Percentiles rank a stretch among this genome's conserved stretches.
Evolutionary conservation across 768 basidiomycete genomes (phyloP).

Genomic region (Suillus variegatus): DNA sequence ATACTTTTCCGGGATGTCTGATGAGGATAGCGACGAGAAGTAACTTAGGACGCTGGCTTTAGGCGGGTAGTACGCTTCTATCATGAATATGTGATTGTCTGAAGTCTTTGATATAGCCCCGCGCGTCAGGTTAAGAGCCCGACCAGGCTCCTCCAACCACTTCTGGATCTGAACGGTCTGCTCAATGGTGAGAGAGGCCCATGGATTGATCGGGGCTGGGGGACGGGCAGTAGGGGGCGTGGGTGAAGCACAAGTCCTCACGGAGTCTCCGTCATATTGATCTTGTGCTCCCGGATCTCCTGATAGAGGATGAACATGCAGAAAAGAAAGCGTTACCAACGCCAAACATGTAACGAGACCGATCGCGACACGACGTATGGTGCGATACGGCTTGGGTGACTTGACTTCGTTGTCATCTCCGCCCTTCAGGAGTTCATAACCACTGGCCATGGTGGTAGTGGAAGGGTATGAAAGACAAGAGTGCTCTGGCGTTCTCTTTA

Average conservation of each 20-base stretch:
- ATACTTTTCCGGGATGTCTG: constrained; percentile 36
- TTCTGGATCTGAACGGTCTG: constrained; percentile 45
- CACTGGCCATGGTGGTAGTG: constrained; percentile 19
- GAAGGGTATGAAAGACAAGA: neutral
- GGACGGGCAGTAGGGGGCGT: constrained; percentile 36
- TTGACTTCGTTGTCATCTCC: neutral
- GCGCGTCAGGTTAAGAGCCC: constrained; percentile 50
- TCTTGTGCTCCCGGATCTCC: neutral
- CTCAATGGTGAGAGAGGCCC: constrained; percentile 48
- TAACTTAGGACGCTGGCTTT: constrained; percentile 51
- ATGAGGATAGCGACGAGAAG: constrained; percentile 35
- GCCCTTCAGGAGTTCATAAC: constrained; percentile 21
- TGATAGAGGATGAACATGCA: constrained; percentile 10
- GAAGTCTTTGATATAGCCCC: constrained; percentile 32
- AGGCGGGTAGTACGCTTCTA: constrained; percentile 51
- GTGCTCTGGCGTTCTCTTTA: neutral
- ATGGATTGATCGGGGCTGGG: constrained; percentile 49
- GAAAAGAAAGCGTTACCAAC: constrained; percentile 14
- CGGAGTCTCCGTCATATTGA: constrained; percentile 8
- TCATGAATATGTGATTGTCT: constrained; percentile 52
- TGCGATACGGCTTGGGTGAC: constrained; percentile 6
- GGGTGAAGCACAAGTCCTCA: constrained; percentile 37
- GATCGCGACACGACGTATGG: constrained; percentile 17
- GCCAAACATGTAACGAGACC: constrained; percentile 14
- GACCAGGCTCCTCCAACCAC: constrained; percentile 47